Base-by-base conservation (phyloP, 768 basidiomycete genomes). In the Leccinum sublutescens region DNA sequence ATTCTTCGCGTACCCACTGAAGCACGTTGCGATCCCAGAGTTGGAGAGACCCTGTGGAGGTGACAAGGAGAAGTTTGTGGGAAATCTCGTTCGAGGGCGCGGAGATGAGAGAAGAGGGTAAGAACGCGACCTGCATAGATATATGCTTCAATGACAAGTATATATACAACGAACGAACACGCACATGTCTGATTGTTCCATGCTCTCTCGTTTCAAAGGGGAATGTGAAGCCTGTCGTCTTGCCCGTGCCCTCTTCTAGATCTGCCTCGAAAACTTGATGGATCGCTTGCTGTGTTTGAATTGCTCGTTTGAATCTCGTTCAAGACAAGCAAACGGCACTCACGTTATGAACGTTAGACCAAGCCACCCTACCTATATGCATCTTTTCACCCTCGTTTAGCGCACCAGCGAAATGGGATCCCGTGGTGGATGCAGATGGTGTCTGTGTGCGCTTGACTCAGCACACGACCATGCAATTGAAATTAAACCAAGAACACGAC, bases 1-100 rank as follows among this genome's bases (percentile, higher is more conserved):
- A 80, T 68, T 98, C 95, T 68, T 96, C 94, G 51, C 94, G 80
- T 0, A 81, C 82, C 93, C 93, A 96, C 29, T 81, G 77, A 29
- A 84, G 74, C 36, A 77, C 67, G 29, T 83, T 77, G 23, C 82
- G 79, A 50, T 84, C 76, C 89, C 92, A 92, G 9, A 88, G 74
- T 64, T 94, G 89, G 27, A 95, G 66, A 4, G 90, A 78, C 10
- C 92, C 93, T 2, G 88, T 87, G n/a, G 83, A 82, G 0, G 90
- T 90, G 1, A 86, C 85, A 19, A 93, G 56, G 19, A 86, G 69
- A 6, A 86, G 43, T 57, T 59, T 69, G 33, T 69, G 56, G 58
- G 17, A 81, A 77, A 77, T 61, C 17, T 80, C 75, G 7, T 67
- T 74, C 55, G 66, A 64, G 31, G 73, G 66, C 23, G 23, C 5